Evolutionary conservation across 2,329 filamentous ascomycete genomes (phyloP).

Genomic region (Claviceps sp.): DNA sequence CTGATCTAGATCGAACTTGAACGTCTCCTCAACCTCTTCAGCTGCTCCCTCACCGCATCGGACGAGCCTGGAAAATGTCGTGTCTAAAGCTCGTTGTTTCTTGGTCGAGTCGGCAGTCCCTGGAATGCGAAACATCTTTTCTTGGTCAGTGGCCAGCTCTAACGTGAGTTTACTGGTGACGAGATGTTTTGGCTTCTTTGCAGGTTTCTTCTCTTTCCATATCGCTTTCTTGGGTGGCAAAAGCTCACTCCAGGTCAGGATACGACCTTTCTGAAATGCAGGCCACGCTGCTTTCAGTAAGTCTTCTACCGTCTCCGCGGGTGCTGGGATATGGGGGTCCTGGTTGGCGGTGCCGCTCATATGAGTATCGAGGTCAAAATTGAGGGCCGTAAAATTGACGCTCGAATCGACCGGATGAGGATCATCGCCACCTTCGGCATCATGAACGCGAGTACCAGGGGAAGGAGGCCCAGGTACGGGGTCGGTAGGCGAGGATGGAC

Average conservation of each 20-base stretch:
- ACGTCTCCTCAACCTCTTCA: slow-evolving; percentile 20
- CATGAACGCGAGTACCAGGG: slow-evolving; percentile 28
- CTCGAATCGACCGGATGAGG: slow-evolving; percentile 18
- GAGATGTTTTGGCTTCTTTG: slow-evolving; percentile 68
- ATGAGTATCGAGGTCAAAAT: slow-evolving; percentile 34
- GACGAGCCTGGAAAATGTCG: slow-evolving; percentile 34
- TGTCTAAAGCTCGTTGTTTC: slow-evolving; percentile 42
- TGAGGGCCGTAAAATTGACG: slow-evolving; percentile 28
- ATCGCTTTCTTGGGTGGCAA: slow-evolving; percentile 69
- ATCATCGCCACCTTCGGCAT: slow-evolving; percentile 23
- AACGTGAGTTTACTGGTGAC: slow-evolving; percentile 79
- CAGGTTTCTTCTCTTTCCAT: slow-evolving; percentile 65
- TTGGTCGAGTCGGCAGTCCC: slow-evolving; percentile 40
- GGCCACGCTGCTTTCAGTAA: slow-evolving; percentile 71
- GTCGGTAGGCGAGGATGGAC: slow-evolving; percentile 35
- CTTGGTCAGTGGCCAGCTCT: slow-evolving; percentile 74
- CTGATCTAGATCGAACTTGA: slow-evolving; percentile 33
- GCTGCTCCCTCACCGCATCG: slow-evolving; percentile 27
- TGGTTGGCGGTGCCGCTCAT: slow-evolving; percentile 36
- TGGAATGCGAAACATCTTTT: slow-evolving; percentile 69
- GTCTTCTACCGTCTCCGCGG: slow-evolving; percentile 60
- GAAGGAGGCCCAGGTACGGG: slow-evolving; percentile 28
- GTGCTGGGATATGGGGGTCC: slow-evolving; percentile 51
- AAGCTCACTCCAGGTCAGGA: slow-evolving; percentile 68
- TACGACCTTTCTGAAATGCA: slow-evolving; percentile 59